phyloP scores from a whole-genome alignment of 2,329 filamentous ascomycete species.

The Cytospora piceae region DNA sequence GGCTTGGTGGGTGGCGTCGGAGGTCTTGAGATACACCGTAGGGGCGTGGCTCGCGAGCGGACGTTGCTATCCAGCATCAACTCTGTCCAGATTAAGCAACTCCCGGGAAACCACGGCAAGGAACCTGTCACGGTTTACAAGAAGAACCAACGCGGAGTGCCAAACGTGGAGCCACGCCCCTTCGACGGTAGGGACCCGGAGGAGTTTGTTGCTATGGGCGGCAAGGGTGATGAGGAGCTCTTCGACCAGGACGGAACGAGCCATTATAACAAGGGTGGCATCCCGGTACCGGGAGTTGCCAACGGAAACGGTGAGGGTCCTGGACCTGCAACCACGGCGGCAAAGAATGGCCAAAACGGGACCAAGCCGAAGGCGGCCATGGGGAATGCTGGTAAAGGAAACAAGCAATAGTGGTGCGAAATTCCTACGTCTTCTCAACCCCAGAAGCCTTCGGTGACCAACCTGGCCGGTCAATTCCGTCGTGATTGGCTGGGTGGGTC shows the following conservation, averaged over 20 bases:
- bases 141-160: slow-evolving; percentile 60
- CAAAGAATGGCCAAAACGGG: slow-evolving; percentile 2
- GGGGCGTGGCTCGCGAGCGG: slow-evolving; percentile 79
- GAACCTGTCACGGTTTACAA: slow-evolving; percentile 72
- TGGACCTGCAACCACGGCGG: background rate
- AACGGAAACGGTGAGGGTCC: slow-evolving; percentile 12
- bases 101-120: slow-evolving; percentile 56
- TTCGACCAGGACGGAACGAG: slow-evolving; percentile 66
- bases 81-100: slow-evolving; percentile 64
- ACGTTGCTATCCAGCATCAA: slow-evolving; percentile 85
- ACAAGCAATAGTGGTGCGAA: slow-evolving; percentile 28
- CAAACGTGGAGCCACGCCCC: slow-evolving; percentile 64
- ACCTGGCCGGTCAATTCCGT: slow-evolving; percentile 23
- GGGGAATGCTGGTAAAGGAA: slow-evolving; percentile 25
- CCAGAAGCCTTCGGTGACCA: slow-evolving; percentile 13
- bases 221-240: slow-evolving; percentile 79
- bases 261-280: slow-evolving; percentile 51
- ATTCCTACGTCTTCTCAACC: slow-evolving; percentile 14
- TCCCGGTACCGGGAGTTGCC: slow-evolving; percentile 37
- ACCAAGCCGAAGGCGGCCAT: slow-evolving; percentile 26
- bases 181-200: slow-evolving; percentile 67
- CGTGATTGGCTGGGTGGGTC: slow-evolving; percentile 25
- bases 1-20: slow-evolving; percentile 87
- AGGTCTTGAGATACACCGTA: slow-evolving; percentile 79
- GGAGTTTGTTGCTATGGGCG: slow-evolving; percentile 85